These are phyloP conservation scores for Leptographium flavum DNA, from an alignment of 2,329 filamentous ascomycete species.

Conservation along the genomic window DNA sequence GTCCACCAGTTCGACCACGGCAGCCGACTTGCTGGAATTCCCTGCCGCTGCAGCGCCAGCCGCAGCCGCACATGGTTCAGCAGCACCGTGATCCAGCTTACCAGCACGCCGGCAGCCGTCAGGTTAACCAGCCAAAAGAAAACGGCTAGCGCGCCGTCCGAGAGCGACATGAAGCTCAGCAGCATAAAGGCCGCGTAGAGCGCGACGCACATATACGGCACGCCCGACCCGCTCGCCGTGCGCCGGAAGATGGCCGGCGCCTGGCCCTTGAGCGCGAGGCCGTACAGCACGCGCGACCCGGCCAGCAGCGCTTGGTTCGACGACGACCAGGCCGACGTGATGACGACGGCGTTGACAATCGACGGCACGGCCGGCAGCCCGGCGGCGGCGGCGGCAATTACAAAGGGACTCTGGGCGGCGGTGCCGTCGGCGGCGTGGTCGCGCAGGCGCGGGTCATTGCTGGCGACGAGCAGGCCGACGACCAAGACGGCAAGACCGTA, in stretches of 20 bases:
- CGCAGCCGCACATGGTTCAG: constrained; percentile 52
- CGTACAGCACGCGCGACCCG: constrained; percentile 45
- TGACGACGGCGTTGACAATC: constrained; percentile 63
- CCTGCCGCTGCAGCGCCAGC: constrained; percentile 27
- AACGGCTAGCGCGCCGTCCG: constrained; percentile 39
- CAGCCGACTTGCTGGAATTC: constrained; percentile 31
- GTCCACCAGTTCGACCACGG: constrained; percentile 53
- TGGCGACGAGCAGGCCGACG: constrained; percentile 53
- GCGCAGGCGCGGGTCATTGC: constrained; percentile 39
- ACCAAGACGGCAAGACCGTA: constrained; percentile 55
- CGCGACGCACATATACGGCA: constrained; percentile 41
- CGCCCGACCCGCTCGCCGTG: constrained; percentile 33
- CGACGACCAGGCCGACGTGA: constrained; percentile 57
- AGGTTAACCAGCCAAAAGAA: constrained; percentile 65
- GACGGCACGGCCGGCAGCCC: constrained; percentile 53
- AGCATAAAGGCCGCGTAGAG: constrained; percentile 32
- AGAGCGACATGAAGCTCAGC: constrained; percentile 44
- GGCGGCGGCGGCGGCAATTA: constrained; percentile 56
- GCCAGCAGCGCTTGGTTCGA: constrained; percentile 51
- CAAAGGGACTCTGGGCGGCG: constrained; percentile 46
- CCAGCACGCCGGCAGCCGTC: constrained; percentile 53
- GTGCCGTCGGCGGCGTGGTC: constrained; percentile 28
- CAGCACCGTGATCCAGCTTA: constrained; percentile 55
- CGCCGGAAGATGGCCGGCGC: constrained; percentile 41
- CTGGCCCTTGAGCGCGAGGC: constrained; percentile 43